phyloP scores from a whole-genome alignment of 306 rosid genomes.

The Castanea crenata region DNA sequence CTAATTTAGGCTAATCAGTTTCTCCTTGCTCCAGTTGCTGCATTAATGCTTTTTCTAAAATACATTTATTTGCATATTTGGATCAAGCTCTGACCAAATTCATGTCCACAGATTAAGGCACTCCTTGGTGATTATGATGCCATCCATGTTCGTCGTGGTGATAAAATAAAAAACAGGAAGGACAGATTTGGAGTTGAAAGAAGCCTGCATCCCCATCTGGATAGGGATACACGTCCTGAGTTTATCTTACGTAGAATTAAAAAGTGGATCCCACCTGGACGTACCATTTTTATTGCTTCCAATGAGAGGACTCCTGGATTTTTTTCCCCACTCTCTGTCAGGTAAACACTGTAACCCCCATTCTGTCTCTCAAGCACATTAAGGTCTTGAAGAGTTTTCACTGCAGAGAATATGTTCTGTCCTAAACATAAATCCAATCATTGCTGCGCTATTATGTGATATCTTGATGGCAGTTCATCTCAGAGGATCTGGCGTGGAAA shows the following conservation, averaged over 20 bases:
- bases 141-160: conserved; percentile 98
- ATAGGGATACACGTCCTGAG: conserved; percentile 86
- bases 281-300: conserved; percentile 86
- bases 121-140: conserved; percentile 70
- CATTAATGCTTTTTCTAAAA: not conserved
- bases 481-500: conserved; percentile 2
- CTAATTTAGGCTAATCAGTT: not conserved
- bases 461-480: not conserved
- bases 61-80: not conserved
- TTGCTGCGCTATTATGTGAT: not conserved
- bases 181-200: conserved; percentile 80
- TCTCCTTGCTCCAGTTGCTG: not conserved
- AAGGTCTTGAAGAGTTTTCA: conserved; percentile 10
- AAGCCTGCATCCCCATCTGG: conserved; percentile 88
- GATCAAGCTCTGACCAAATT: conserved; percentile 19
- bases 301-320: conserved; percentile 90
- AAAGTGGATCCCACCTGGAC: conserved; percentile 87
- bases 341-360: conserved; percentile 36
- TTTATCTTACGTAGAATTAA: conserved; percentile 70
- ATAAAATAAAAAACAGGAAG: conserved; percentile 85
- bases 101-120: conserved; percentile 46
- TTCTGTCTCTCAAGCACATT: conserved; percentile 2
- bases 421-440: not conserved
- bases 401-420: not conserved
- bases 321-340: conserved; percentile 78